Evolutionary conservation across 179 eudicot genomes (phyloP).

Genomic region (Monotropa hypopitys): DNA sequence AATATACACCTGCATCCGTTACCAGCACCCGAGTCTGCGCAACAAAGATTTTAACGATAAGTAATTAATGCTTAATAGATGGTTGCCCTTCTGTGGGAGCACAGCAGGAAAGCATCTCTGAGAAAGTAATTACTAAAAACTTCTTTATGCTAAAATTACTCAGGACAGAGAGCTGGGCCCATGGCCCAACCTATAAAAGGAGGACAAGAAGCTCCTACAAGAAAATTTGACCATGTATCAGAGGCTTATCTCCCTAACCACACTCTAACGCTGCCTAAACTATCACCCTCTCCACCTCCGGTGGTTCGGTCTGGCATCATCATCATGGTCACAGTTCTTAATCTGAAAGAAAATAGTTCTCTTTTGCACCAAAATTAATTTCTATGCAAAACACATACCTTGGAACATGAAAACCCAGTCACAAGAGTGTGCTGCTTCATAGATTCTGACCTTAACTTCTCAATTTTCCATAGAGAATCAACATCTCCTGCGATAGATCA

Average conservation of each 20-base stretch:
- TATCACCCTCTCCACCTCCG: not conserved
- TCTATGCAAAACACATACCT: not conserved
- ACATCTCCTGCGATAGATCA: conserved; percentile 44
- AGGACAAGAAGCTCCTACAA: too few relatives aligned
- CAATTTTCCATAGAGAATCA: conserved; percentile 75
- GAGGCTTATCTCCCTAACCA: not conserved
- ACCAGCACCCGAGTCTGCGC: too few relatives aligned
- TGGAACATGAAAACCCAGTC: conserved; percentile 80
- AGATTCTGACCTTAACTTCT: conserved; percentile 59
- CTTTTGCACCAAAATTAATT: not conserved
- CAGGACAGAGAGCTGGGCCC: not conserved
- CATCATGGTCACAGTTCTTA: not conserved
- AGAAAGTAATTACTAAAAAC: not conserved
- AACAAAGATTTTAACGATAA: not conserved
- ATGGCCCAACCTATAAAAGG: not conserved
- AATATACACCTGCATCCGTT: too few relatives aligned
- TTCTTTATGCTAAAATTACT: not conserved
- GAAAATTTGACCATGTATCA: too few relatives aligned
- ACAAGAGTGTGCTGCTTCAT: conserved; percentile 51
- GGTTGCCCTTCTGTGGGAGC: not conserved
- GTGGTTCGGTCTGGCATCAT: not conserved
- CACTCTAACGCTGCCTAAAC: not conserved
- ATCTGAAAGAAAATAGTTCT: not conserved
- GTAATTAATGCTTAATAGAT: not conserved
- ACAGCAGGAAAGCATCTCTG: not conserved